Base-by-base conservation (phyloP, 2,329 filamentous ascomycete species). In the Blastomyces parvus region DNA sequence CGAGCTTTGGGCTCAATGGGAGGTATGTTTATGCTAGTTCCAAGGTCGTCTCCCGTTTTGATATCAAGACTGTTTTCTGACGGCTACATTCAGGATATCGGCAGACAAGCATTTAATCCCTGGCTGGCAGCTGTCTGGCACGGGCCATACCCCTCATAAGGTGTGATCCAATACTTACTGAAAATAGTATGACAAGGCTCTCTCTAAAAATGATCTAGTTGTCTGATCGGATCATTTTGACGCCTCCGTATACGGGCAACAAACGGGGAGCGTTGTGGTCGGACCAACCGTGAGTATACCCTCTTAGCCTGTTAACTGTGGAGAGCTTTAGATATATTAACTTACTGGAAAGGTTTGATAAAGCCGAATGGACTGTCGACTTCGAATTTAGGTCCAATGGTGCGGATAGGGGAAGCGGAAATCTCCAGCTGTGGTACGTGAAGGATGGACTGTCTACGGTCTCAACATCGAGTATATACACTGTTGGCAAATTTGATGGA, bases 351-450 rank as follows among this genome's bases (percentile, higher is more conserved):
- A 84, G 69, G 17, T 65, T 76, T n/a, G 65, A 73, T 3, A 80
- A 87, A 65, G 77, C 81, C n/a, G 83, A 87, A 74, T 99, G 91
- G 91, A 83, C 85, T 9, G 86, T 87, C 60, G 90, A 96, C 71
- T 82, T 97, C 69, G 88, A 94, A 72, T 97, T 99, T 77, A 86
- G 94, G 68, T 90, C 87, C 61, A 90, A 85, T 65, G 94, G 94
- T 8, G 88, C 88, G 66, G 94, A 97, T 73, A 82, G 90, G 69
- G 91, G 87, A 60, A 86, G 88, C 64, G 94, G 94, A 59, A 97
- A 95, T 77, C 80, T 99, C 69, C 93, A 97, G 76, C 82, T 99
- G 70, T 99, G 94, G 94, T 90, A 95, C 72, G 87, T 85, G 61
- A 86, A 85, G 69, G 83, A 89, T 65, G 88, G 89, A 40, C 78